phyloP scores from a whole-genome alignment of 2,329 filamentous ascomycete genomes.

The Zymoseptoria ardabiliae region DNA sequence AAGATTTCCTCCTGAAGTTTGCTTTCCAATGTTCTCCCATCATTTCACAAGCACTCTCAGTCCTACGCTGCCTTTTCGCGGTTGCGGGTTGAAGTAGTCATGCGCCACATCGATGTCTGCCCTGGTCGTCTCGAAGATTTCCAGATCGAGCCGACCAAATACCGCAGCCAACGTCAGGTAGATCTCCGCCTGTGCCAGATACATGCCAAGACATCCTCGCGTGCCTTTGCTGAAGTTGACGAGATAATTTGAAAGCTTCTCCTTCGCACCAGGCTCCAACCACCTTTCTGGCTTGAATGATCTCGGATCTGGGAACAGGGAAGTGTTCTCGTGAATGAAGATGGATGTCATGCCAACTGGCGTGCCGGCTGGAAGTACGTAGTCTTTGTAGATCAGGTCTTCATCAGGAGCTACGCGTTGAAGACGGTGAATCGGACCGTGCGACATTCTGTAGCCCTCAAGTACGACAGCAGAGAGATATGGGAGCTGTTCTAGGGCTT shows the following conservation, averaged over 20 bases:
- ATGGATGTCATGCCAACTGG: conserved; percentile 26
- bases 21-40: not conserved
- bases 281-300: conserved; percentile 31
- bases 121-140: conserved; percentile 16
- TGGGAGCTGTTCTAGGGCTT: conserved; percentile 13
- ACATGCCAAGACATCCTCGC: conserved; percentile 25
- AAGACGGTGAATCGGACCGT: conserved; percentile 15
- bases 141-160: conserved; percentile 15
- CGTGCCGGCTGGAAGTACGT: conserved; percentile 21
- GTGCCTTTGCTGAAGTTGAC: conserved; percentile 32
- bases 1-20: not conserved
- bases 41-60: conserved; percentile 2
- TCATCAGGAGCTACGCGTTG: conserved; percentile 18
- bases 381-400: conserved; percentile 10
- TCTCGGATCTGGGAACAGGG: conserved; percentile 26
- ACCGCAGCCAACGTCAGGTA: conserved; percentile 16
- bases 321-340: conserved; percentile 28
- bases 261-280: conserved; percentile 16
- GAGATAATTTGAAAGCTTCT: conserved; percentile 22
- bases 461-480: conserved; percentile 17
- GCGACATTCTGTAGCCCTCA: conserved; percentile 20
- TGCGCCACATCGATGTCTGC: conserved; percentile 14
- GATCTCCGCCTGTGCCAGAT: conserved; percentile 23
- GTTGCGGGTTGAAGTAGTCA: conserved; percentile 5
- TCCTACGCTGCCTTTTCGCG: not conserved